Conservation (phyloP, 2,329 filamentous ascomycete species). For the Cadophora sp. region DNA sequence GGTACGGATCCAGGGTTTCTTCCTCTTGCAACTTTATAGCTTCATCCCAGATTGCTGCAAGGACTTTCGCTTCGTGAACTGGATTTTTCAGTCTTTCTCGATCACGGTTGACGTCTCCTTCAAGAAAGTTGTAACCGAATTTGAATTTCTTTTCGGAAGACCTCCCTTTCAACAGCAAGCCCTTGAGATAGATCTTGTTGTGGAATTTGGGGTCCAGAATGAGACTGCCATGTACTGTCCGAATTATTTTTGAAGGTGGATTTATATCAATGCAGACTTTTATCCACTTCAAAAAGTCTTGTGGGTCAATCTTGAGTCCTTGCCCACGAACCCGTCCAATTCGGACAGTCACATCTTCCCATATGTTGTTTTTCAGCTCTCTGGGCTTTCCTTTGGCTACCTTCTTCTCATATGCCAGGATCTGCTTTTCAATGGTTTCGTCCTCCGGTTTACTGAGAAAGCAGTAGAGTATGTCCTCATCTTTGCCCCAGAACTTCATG, state of each 20-base stretch:
- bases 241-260: constrained; percentile 19
- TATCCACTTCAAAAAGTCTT: constrained; percentile 32
- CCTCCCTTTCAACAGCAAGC: too few species aligned
- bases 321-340: too few species aligned
- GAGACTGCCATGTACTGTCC: constrained; percentile 23
- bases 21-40: constrained; percentile 18
- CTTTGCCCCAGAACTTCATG: constrained; percentile 29
- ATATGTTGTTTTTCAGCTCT: constrained; percentile 24
- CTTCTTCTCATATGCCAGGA: too few species aligned
- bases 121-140: constrained; percentile 31
- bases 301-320: too few species aligned
- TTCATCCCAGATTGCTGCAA: constrained; percentile 32
- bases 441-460: too few species aligned
- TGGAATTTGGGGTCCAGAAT: constrained; percentile 25
- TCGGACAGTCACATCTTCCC: constrained; percentile 36
- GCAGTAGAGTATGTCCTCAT: constrained; percentile 30
- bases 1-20: constrained; percentile 27
- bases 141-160: constrained; percentile 20
- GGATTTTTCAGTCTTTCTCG: constrained; percentile 24
- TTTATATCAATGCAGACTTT: constrained; percentile 29
- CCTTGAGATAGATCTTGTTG: constrained; percentile 34
- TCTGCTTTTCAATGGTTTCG: too few species aligned
- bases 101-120: constrained; percentile 30
- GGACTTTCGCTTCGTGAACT: constrained; percentile 4
- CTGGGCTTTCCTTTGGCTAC: constrained; percentile 16